Percentiles rank a stretch among this genome's conserved stretches.
Conservation (phyloP, 257 asterid species). For the Echium plantagineum region DNA sequence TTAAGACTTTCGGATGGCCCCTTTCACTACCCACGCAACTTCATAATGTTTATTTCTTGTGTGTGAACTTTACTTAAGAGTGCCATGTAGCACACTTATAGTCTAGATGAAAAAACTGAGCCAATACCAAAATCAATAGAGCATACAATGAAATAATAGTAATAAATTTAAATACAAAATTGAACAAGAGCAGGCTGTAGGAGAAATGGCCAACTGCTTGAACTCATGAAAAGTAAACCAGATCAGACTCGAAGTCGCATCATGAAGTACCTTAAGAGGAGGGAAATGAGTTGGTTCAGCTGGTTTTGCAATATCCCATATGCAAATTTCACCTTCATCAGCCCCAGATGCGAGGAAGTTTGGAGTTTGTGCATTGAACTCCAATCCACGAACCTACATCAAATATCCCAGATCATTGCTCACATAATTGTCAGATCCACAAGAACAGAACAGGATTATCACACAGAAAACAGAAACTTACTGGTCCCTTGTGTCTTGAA, state of each 20-base stretch:
- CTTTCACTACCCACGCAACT: neutral
- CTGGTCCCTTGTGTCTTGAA: constrained; percentile 84
- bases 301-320: constrained; percentile 85
- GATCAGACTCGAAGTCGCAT: neutral
- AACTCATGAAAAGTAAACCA: neutral
- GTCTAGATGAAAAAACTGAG: neutral
- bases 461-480: constrained; percentile 26
- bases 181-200: too few relatives aligned
- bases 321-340: constrained; percentile 91
- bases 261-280: constrained; percentile 57
- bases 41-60: neutral
- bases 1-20: too few relatives aligned
- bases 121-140: neutral
- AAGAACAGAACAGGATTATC: neutral
- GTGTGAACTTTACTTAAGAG: neutral
- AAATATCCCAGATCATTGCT: constrained; percentile 8
- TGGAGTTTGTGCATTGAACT: constrained; percentile 60
- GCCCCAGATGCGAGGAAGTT: constrained; percentile 95
- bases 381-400: constrained; percentile 83
- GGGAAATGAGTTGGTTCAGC: constrained; percentile 73
- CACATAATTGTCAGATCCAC: neutral
- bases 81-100: too few relatives aligned
- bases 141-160: too few relatives aligned
- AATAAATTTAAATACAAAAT: too few relatives aligned
- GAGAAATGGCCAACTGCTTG: neutral